Conservation (phyloP, 306 rosid species). For the Cicer cuneatum region DNA sequence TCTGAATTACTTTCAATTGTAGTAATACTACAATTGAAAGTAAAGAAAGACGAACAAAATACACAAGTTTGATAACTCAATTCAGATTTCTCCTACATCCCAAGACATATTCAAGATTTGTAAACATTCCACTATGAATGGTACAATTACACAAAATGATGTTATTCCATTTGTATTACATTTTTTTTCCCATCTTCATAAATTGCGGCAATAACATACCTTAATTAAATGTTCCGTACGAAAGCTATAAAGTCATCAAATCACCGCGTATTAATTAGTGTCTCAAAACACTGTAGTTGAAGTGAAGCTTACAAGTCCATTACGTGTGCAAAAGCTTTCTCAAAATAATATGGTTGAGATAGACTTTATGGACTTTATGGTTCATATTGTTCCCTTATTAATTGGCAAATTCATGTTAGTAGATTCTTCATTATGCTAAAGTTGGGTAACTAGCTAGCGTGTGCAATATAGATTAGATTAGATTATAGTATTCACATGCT, state of each 20-base stretch:
- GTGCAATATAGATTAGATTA: background rate
- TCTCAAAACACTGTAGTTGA: constrained; percentile 16
- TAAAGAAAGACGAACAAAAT: too few species aligned
- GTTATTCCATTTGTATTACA: constrained; percentile 6
- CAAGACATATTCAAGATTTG: too few species aligned
- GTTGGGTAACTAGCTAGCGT: constrained; percentile 27
- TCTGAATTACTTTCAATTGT: too few species aligned
- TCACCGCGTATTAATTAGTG: constrained; percentile 15
- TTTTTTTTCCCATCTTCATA: constrained; percentile 17
- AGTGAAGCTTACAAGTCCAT: constrained; percentile 36
- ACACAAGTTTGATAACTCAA: too few species aligned
- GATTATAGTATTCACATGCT: constrained; percentile 9
- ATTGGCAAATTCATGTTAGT: constrained; percentile 48
- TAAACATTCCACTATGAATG: too few species aligned
- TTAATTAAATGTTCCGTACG: constrained; percentile 30
- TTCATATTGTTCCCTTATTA: constrained; percentile 47
- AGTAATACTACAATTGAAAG: too few species aligned
- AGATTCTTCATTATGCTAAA: constrained; percentile 44
- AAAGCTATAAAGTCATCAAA: constrained; percentile 22
- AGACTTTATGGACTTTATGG: constrained; percentile 14
- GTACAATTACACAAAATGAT: too few species aligned
- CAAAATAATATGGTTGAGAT: constrained; percentile 42
- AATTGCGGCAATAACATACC: constrained; percentile 31
- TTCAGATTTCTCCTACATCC: too few species aligned
- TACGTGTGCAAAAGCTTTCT: constrained; percentile 47